A percentile compares a stretch with the other conserved stretches of the same genome.
Evolutionary conservation across 2,329 filamentous ascomycete genomes (phyloP).

Genomic region (Phaeoacremonium minimum): DNA sequence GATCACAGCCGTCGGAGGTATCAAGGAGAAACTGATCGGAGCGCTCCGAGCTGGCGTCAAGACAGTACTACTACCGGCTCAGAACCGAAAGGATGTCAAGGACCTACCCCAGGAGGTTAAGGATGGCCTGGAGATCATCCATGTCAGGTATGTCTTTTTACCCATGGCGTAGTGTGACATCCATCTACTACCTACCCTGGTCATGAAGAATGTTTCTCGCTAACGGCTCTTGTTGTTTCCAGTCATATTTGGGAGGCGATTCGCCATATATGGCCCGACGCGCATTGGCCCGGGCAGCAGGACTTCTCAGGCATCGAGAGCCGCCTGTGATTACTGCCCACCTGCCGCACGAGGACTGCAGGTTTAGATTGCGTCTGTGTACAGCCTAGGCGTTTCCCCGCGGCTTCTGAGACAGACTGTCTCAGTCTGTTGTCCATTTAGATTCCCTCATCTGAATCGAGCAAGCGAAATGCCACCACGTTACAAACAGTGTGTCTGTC

Average conservation of each 20-base stretch:
- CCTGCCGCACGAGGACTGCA: too few species aligned
- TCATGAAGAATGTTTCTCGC: slow-evolving; percentile 12
- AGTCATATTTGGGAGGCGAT: slow-evolving; percentile 95
- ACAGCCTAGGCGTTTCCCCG: too few species aligned
- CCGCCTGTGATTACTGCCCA: slow-evolving; percentile 59
- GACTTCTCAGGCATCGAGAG: slow-evolving; percentile 68
- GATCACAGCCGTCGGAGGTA: slow-evolving; percentile 91
- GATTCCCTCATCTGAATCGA: too few species aligned
- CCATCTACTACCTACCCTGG: slow-evolving; percentile 10
- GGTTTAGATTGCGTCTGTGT: too few species aligned
- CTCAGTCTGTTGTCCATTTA: not conserved
- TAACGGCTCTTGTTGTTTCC: slow-evolving; percentile 8
- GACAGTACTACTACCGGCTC: slow-evolving; percentile 81
- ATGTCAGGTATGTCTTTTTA: slow-evolving; percentile 66
- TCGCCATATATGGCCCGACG: slow-evolving; percentile 85
- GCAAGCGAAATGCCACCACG: too few species aligned
- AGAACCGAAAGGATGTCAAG: slow-evolving; percentile 88
- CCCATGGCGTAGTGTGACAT: slow-evolving; percentile 32
- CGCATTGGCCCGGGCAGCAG: slow-evolving; percentile 71
- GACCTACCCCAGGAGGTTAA: slow-evolving; percentile 89
- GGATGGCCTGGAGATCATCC: slow-evolving; percentile 80
- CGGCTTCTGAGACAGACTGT: not conserved
- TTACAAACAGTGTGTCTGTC: too few species aligned
- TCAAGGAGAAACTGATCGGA: slow-evolving; percentile 98
- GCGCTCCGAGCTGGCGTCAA: slow-evolving; percentile 91